A percentile compares a stretch with the other conserved stretches of the same genome.
These are phyloP conservation scores for Mollisiaceae sp. DNA, from an alignment of 2,329 filamentous ascomycete genomes.

Conservation along the genomic window DNA sequence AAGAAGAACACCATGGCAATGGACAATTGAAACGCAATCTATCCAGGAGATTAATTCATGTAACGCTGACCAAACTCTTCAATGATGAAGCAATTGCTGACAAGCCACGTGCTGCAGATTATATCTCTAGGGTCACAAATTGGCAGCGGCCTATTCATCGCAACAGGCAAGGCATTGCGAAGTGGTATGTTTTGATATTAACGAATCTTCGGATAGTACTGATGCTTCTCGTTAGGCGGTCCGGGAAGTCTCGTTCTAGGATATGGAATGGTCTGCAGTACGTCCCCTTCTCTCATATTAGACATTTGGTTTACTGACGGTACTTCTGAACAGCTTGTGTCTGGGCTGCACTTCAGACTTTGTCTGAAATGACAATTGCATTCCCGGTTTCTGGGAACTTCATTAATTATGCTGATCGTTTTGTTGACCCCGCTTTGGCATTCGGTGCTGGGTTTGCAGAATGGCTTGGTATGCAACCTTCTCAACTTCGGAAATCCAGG, in stretches of 20 bases:
- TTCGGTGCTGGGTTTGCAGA: conserved; percentile 43
- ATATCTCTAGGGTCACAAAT: conserved; percentile 47
- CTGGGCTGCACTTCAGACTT: conserved; percentile 50
- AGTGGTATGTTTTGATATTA: conserved; percentile 28
- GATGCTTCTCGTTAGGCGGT: conserved; percentile 38
- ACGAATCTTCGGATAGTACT: background rate
- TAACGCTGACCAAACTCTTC: background rate
- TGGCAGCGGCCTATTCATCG: conserved; percentile 52
- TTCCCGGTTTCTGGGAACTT: conserved; percentile 46
- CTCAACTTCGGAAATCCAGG: background rate
- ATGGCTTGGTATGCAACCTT: conserved; percentile 34
- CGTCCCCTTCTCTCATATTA: background rate
- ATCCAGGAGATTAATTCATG: conserved; percentile 16
- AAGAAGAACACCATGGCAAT: conserved; percentile 14
- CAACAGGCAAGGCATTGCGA: conserved; percentile 50
- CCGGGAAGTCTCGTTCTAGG: conserved; percentile 49
- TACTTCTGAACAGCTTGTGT: conserved; percentile 45
- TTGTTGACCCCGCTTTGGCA: conserved; percentile 25
- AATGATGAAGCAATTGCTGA: background rate
- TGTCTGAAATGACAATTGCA: conserved; percentile 48
- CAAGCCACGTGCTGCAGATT: conserved; percentile 2
- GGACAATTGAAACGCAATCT: conserved; percentile 14
- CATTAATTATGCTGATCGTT: conserved; percentile 28
- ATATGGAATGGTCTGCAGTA: conserved; percentile 49
- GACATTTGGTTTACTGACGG: background rate